Conservation (phyloP, 257 asterid genomes). For the Euphrasia confusa region DNA sequence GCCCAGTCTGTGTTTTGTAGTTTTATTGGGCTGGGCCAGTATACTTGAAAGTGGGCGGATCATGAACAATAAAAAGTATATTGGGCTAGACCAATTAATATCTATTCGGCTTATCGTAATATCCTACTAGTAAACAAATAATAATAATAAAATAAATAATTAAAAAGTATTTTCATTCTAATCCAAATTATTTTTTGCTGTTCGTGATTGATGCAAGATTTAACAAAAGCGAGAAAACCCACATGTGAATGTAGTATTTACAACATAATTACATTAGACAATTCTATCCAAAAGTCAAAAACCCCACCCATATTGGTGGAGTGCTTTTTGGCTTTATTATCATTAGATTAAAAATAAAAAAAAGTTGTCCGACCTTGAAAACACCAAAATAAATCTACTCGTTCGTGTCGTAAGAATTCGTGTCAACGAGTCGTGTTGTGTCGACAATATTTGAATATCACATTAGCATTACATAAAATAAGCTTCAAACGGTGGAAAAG, state of each 20-base stretch:
- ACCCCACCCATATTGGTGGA: constrained; percentile 28
- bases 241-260: neutral
- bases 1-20: no score
- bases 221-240: neutral
- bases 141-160: no score
- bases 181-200: neutral
- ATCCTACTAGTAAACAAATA: no score
- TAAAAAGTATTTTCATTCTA: neutral
- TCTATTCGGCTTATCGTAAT: neutral
- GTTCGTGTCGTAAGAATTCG: no score
- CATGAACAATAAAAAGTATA: neutral
- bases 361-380: constrained; percentile 30
- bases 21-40: no score
- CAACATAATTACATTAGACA: neutral
- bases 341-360: constrained; percentile 14
- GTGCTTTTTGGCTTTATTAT: constrained; percentile 22
- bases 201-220: neutral
- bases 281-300: constrained; percentile 29
- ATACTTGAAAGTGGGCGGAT: neutral
- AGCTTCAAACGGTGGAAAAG: constrained; percentile 26
- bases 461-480: neutral
- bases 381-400: neutral
- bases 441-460: neutral
- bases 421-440: no score
- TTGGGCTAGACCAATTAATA: neutral